Evolutionary conservation across 2,329 filamentous ascomycete species (phyloP), one percentile per base, ranked within the genome.

Genomic region (Calonectria multiphialidica): DNA sequence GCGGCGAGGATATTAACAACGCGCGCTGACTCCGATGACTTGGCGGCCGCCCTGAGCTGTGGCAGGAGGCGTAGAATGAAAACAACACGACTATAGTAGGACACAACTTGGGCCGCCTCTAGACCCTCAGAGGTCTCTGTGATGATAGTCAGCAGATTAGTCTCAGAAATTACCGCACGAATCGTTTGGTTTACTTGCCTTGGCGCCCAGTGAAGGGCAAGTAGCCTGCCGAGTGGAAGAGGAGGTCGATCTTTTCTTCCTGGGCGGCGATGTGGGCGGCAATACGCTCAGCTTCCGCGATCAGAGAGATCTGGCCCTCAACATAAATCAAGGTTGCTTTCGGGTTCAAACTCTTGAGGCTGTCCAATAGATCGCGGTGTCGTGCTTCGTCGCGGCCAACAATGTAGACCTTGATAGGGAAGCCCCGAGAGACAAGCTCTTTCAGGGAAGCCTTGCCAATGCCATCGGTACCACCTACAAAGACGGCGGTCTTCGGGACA

Each of bases 371-470:
- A 25, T 18, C 18, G 2, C 7, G 55, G 23, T 61, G 55, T 12
- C 33, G 10, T 7, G 9, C 55, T 25, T 42, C 35, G 25, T 61
- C 25, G n/a, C 55, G 55, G 55, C 55, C 55, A n/a, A 57, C 30
- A 57, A 57, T 25, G n/a, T 61, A 61, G 33, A 40, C 55, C n/a
- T 61, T 61, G 28, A 61, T n/a, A 21, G 55, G 55, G 35, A 42
- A 61, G 7, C 55, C 55, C 21, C 7, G 35, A 9, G 55, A 61
- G 23, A 61, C 55, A 8, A 61, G 35, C 4, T 61, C 35, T 18
- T 37, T 61, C 55, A 61, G 16, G 33, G 55, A 9, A 12, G n/a
- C 35, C n/a, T 61, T 61, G 35, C 55, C 55, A 40, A 61, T 61
- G 3, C 55, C 55, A 40, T 61, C 55, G 23, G 55, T 61, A 16